Conservation (phyloP, 176 grass and related monocot genomes). For the Pharus latifolius region DNA sequence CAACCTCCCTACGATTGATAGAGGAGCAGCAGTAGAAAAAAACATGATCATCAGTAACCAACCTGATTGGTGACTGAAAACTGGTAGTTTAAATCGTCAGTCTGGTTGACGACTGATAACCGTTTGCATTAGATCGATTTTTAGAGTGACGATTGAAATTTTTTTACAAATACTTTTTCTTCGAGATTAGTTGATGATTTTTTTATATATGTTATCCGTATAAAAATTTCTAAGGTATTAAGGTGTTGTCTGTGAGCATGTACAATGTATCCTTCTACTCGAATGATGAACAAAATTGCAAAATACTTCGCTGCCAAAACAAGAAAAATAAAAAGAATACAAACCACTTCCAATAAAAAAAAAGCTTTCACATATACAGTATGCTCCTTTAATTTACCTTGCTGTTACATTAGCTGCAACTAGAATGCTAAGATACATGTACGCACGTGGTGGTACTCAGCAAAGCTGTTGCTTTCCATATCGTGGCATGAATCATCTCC, state of each 20-base stretch:
- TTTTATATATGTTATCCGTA: no score
- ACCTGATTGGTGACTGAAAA: no score
- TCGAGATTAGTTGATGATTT: no score
- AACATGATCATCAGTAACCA: no score
- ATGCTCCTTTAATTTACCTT: slow-evolving; percentile 4
- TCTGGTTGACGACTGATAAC: no score
- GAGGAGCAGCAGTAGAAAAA: no score
- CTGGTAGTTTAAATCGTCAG: no score
- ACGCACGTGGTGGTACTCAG: neutral
- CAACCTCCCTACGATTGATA: no score
- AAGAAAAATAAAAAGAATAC: neutral
- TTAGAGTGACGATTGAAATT: no score
- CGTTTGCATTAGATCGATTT: no score
- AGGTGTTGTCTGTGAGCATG: neutral
- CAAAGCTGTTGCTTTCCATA: slow-evolving; percentile 10
- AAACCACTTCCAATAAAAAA: neutral
- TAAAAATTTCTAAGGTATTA: no score
- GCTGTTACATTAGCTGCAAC: slow-evolving; percentile 1
- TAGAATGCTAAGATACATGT: neutral
- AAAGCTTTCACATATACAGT: neutral
- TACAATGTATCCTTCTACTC: neutral
- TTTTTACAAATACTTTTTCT: no score
- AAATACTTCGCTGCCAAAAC: neutral
- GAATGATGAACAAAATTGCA: neutral
- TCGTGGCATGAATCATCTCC: neutral